Conservation (phyloP, 2,329 filamentous ascomycete genomes). For the Aspergillus felis region DNA sequence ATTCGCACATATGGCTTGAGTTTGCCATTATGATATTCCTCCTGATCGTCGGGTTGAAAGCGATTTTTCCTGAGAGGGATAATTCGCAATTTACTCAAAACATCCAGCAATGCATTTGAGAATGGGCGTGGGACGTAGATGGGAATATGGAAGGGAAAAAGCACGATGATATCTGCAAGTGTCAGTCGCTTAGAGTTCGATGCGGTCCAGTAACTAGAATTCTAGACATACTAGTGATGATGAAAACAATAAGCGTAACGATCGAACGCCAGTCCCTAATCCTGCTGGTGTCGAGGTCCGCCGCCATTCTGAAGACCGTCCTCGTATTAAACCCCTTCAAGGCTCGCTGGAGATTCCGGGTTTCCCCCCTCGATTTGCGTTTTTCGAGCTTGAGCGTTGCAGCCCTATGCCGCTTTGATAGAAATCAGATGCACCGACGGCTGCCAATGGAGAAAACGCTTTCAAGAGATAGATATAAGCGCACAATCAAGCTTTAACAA, state of each 20-base stretch:
- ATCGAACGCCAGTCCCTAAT: slow-evolving; percentile 68
- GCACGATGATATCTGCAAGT: slow-evolving; percentile 59
- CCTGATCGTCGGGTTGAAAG: slow-evolving; percentile 15
- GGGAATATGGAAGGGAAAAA: slow-evolving; percentile 66
- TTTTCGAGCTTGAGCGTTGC: neutral
- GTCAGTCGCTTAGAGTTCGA: neutral
- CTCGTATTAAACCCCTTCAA: neutral
- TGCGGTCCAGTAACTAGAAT: neutral
- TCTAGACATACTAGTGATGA: slow-evolving; percentile 61
- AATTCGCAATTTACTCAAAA: slow-evolving; percentile 49
- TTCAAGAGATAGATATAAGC: neutral
- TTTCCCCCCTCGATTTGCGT: neutral
- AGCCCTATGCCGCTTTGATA: neutral
- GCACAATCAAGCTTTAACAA: neutral
- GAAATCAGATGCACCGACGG: neutral
- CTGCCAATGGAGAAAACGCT: too few species aligned
- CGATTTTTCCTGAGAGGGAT: slow-evolving; percentile 43
- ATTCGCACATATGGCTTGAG: slow-evolving; percentile 47
- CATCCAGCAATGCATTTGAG: slow-evolving; percentile 43
- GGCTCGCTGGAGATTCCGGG: neutral
- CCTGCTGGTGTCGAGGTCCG: slow-evolving; percentile 47
- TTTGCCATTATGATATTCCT: slow-evolving; percentile 10
- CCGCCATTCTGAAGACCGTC: slow-evolving; percentile 18
- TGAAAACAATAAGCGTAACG: slow-evolving; percentile 64
- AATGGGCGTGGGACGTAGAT: slow-evolving; percentile 55